phyloP scores from a whole-genome alignment of 2,329 filamentous ascomycete species.

The Sporothrix phasma region DNA sequence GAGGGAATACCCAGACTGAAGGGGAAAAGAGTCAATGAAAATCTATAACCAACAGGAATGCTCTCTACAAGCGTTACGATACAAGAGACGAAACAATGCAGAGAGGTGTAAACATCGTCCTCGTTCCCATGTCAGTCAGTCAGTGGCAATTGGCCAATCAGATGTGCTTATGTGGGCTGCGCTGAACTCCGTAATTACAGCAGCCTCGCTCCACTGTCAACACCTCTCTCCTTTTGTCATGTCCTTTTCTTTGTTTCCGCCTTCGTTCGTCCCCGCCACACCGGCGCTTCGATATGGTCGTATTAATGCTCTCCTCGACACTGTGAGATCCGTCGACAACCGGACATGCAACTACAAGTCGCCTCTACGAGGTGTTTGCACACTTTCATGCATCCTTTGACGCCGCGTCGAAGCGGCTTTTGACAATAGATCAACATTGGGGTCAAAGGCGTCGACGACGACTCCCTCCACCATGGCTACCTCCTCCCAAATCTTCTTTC shows the following conservation, averaged over 20 bases:
- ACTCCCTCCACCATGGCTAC: conserved; percentile 28
- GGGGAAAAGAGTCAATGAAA: neutral
- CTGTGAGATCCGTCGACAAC: neutral
- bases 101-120: neutral
- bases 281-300: neutral
- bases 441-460: neutral
- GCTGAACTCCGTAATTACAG: neutral
- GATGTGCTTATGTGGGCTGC: neutral
- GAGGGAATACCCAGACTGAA: neutral
- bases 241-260: neutral
- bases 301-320: neutral
- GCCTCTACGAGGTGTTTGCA: neutral
- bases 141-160: neutral
- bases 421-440: neutral
- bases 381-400: conserved; percentile 1
- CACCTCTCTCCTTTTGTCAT: conserved; percentile 4
- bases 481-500: conserved; percentile 50
- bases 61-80: neutral
- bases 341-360: conserved; percentile 8
- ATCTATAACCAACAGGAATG: neutral
- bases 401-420: neutral
- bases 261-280: neutral
- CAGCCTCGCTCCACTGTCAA: conserved; percentile 1
- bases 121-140: neutral
- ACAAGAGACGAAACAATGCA: neutral